Percentiles rank a stretch among this genome's conserved stretches.
Conservation (phyloP, 441 rosid species). For the Bocquillonia castaneifolia region DNA sequence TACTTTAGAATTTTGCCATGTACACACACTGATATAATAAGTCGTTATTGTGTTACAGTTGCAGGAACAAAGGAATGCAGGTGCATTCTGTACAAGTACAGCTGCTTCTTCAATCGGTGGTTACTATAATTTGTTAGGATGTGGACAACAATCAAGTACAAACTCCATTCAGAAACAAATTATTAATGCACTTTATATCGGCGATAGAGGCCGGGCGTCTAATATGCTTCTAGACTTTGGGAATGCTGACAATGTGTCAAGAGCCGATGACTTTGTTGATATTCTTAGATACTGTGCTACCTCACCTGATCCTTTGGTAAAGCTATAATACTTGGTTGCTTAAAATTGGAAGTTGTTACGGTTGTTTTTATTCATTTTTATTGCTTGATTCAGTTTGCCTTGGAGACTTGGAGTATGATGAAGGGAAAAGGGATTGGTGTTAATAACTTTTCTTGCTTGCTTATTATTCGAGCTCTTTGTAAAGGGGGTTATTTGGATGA, state of each 20-base stretch:
- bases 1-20: too few species aligned
- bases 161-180: constrained; percentile 44
- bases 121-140: constrained; percentile 21
- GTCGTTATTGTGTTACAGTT: too few species aligned
- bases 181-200: constrained; percentile 54
- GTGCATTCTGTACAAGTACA: too few species aligned
- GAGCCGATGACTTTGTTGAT: constrained; percentile 44
- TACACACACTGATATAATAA: too few species aligned
- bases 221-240: constrained; percentile 49
- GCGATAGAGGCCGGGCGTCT: constrained; percentile 69
- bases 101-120: too few species aligned
- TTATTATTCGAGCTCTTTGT: constrained; percentile 69
- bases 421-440: constrained; percentile 50
- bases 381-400: constrained; percentile 65
- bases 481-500: constrained; percentile 70
- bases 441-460: constrained; percentile 42
- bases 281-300: constrained; percentile 64
- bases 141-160: constrained; percentile 30
- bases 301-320: constrained; percentile 79
- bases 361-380: too few species aligned
- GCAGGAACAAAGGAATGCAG: too few species aligned
- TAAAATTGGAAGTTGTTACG: too few species aligned
- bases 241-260: constrained; percentile 28
- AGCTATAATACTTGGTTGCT: constrained; percentile 21
- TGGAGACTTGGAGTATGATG: constrained; percentile 78